A percentile compares a stretch with the other conserved stretches of the same genome.
Evolutionary conservation across 257 asterid genomes (phyloP).

Genomic region (Solanum lycopersicoides): DNA sequence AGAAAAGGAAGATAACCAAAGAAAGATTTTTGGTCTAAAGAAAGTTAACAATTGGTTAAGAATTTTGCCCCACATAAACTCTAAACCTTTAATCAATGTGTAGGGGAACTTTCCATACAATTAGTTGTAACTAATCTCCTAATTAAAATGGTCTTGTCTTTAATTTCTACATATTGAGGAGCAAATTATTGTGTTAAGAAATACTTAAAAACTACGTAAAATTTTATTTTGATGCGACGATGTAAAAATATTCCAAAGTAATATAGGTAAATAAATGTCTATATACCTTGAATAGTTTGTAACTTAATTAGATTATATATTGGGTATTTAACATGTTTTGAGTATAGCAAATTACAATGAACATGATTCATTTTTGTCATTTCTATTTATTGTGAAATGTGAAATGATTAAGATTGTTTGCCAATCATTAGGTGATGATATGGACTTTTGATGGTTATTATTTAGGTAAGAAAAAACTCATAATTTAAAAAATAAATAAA

Average conservation of each 20-base stretch:
- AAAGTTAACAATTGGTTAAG: background rate
- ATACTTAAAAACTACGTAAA: background rate
- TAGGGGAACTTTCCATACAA: background rate
- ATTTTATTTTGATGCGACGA: background rate
- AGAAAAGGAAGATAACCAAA: conserved; percentile 5
- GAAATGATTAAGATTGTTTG: background rate
- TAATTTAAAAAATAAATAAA: background rate
- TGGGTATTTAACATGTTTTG: background rate
- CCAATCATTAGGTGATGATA: background rate
- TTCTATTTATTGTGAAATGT: background rate
- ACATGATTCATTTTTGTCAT: background rate
- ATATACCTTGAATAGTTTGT: too few species aligned
- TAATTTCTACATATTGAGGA: background rate
- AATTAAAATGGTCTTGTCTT: background rate
- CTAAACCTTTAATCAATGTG: background rate
- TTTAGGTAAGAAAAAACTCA: background rate
- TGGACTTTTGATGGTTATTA: background rate
- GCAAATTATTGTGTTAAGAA: background rate
- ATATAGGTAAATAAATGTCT: too few species aligned
- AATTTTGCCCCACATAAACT: background rate
- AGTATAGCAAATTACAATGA: background rate
- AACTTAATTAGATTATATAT: too few species aligned
- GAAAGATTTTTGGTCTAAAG: background rate
- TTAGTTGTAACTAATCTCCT: background rate
- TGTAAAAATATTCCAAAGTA: background rate